Evolutionary conservation across 805 yeast species (phyloP), one percentile per base, ranked within the genome.

Genomic region (Hanseniaspora valbyensis): DNA sequence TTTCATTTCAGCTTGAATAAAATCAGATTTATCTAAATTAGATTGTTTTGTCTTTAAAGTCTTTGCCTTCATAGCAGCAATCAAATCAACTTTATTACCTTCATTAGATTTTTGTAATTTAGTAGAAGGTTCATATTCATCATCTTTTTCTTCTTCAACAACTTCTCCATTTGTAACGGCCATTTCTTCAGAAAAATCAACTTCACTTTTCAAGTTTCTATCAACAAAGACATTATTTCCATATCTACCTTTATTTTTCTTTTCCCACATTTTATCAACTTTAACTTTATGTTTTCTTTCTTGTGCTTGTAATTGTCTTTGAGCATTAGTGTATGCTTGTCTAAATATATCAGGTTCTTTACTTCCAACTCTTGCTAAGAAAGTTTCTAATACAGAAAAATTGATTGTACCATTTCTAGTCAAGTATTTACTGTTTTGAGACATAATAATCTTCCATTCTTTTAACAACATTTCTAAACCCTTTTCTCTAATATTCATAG

Each of bases 401-500:
- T 87, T 80, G 45, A 92, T 73, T 16, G 71, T 71, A 38, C 99
- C 99, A 64, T 92, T 98, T 57, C 89, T 78, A 1, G 97, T 90
- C 61, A 92, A 74, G 63, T 81, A 92, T 19, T 84, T 83, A 46
- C 76, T 78, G 69, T 84, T 71, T 28, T 64, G 59, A 0, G 94
- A 83, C 43, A 92, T 62, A 1, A 75, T 64, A 32, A 75, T 70
- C 59, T 89, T 88, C 98, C 98, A 92, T 43, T 90, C 77, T 36
- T 73, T 74, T 12, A 87, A 81, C 49, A 92, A 68, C 22, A 76
- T 70, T 61, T 90, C 96, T 59, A 92, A 83, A 57, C 96, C 89
- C 60, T 86, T 85, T 65, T 92, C 97, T 58, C 98, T 78, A 39
- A 92, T 96, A 60, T 90, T 96, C 50, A 92, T 73, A 28, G 94